A percentile compares a stretch with the other conserved stretches of the same genome.
Conservation (phyloP, 1,139 yeast species). For the Taiozyma onychis region DNA sequence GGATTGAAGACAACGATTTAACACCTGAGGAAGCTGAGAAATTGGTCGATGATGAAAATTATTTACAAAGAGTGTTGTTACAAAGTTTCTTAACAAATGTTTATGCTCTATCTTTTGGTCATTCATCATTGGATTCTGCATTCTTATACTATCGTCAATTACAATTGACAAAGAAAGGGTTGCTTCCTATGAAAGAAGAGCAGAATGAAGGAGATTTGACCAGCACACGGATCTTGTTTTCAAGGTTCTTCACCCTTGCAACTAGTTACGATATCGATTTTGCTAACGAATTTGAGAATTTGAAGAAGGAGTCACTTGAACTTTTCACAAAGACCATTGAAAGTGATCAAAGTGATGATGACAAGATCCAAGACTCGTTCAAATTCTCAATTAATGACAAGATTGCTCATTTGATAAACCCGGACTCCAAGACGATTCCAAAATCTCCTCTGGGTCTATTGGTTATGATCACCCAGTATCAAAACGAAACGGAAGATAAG, state of each 20-base stretch:
- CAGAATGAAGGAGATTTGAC: conserved; percentile 6
- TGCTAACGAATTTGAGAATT: conserved; percentile 33
- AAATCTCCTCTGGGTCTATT: conserved; percentile 29
- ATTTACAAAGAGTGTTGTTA: conserved; percentile 37
- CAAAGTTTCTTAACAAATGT: conserved; percentile 41
- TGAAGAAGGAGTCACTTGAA: conserved; percentile 24
- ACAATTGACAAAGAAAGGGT: conserved; percentile 9
- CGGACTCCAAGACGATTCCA: conserved; percentile 25
- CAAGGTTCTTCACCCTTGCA: conserved; percentile 47
- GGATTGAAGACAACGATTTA: conserved; percentile 28
- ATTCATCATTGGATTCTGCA: conserved; percentile 25
- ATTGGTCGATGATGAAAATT: conserved; percentile 47
- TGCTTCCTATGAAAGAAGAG: conserved; percentile 1
- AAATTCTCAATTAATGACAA: conserved; percentile 32
- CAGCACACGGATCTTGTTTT: conserved; percentile 10
- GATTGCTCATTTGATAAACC: conserved; percentile 21
- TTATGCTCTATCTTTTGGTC: conserved; percentile 35
- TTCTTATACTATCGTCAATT: conserved; percentile 16
- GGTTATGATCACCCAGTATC: conserved; percentile 26
- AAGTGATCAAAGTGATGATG: conserved; percentile 22
- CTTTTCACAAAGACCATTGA: conserved; percentile 21
- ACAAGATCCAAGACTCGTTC: conserved; percentile 31
- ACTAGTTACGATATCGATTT: conserved; percentile 61
- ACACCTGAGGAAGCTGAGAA: conserved; percentile 34
- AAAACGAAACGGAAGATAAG: conserved; percentile 15